A percentile compares a stretch with the other conserved stretches of the same genome.
These are phyloP conservation scores for Ceratobasidium sp. DNA, from an alignment of 1,284 basidiomycete species.

Conservation along the genomic window DNA sequence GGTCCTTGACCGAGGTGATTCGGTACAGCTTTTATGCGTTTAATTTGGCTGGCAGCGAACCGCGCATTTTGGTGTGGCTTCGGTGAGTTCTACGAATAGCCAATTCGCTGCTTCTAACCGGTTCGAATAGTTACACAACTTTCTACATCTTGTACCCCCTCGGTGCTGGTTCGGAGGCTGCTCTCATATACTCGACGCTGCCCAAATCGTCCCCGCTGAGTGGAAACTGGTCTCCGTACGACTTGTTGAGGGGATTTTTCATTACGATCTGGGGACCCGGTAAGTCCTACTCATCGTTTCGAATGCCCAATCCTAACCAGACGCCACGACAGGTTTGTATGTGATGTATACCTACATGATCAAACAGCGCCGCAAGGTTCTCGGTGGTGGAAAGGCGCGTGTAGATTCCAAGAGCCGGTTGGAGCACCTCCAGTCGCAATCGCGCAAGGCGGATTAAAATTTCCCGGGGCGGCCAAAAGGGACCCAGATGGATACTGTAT, in stretches of 20 bases:
- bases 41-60: constrained; percentile 62
- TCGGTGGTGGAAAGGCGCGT: constrained; percentile 53
- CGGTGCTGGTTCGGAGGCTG: constrained; percentile 90
- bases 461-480: no score
- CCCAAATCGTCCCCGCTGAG: constrained; percentile 57
- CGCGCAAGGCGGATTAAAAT: constrained; percentile 14
- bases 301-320: neutral
- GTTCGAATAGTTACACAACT: constrained; percentile 73
- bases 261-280: constrained; percentile 93
- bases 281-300: constrained; percentile 52
- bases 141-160: constrained; percentile 94
- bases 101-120: neutral
- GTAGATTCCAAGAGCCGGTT: constrained; percentile 16
- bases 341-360: constrained; percentile 92
- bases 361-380: constrained; percentile 76
- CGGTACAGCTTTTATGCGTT: constrained; percentile 91
- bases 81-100: constrained; percentile 46
- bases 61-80: constrained; percentile 52
- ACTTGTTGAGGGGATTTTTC: constrained; percentile 64
- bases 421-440: constrained; percentile 24
- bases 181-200: constrained; percentile 81
- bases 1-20: constrained; percentile 90
- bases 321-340: constrained; percentile 68
- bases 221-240: constrained; percentile 51
- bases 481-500: no score